phyloP scores from a whole-genome alignment of 805 yeast species.

The Candida easanensis region DNA sequence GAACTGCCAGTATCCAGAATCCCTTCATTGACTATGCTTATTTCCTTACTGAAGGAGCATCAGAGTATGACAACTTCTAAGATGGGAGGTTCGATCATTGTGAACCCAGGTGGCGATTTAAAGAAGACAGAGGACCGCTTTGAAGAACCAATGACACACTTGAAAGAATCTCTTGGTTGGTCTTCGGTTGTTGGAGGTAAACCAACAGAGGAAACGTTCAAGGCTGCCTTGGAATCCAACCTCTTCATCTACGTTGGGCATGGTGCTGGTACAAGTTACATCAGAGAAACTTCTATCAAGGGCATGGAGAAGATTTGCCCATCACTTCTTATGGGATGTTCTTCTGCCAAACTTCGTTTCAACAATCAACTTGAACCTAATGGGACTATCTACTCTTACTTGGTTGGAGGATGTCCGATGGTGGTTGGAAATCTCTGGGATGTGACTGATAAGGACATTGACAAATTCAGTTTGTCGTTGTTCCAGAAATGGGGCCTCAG shows the following conservation, averaged over 20 bases:
- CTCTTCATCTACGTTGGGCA: slow-evolving; percentile 85
- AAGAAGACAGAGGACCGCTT: slow-evolving; percentile 61
- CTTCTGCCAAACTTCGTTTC: slow-evolving; percentile 67
- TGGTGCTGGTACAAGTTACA: slow-evolving; percentile 91
- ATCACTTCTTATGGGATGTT: slow-evolving; percentile 78
- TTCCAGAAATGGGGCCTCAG: slow-evolving; percentile 67
- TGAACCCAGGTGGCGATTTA: slow-evolving; percentile 85
- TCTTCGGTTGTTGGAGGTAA: slow-evolving; percentile 47
- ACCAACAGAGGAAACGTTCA: slow-evolving; percentile 58
- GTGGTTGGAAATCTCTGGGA: slow-evolving; percentile 91
- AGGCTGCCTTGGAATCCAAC: slow-evolving; percentile 41
- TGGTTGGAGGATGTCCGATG: slow-evolving; percentile 80
- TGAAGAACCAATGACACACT: slow-evolving; percentile 37
- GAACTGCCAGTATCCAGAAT: slow-evolving; percentile 63
- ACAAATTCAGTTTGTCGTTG: slow-evolving; percentile 61
- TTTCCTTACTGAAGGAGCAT: slow-evolving; percentile 32
- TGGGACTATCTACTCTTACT: slow-evolving; percentile 75
- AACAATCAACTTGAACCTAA: slow-evolving; percentile 65
- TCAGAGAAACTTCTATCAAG: slow-evolving; percentile 54
- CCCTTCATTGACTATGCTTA: slow-evolving; percentile 57
- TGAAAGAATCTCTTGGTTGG: slow-evolving; percentile 40
- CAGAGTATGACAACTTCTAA: slow-evolving; percentile 22
- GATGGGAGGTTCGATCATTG: slow-evolving; percentile 51
- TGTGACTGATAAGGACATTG: slow-evolving; percentile 95
- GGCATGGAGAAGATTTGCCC: slow-evolving; percentile 48